These are phyloP conservation scores for Sporothrix brunneoviolacea DNA, from an alignment of 2,329 filamentous ascomycete species.

Conservation along the genomic window DNA sequence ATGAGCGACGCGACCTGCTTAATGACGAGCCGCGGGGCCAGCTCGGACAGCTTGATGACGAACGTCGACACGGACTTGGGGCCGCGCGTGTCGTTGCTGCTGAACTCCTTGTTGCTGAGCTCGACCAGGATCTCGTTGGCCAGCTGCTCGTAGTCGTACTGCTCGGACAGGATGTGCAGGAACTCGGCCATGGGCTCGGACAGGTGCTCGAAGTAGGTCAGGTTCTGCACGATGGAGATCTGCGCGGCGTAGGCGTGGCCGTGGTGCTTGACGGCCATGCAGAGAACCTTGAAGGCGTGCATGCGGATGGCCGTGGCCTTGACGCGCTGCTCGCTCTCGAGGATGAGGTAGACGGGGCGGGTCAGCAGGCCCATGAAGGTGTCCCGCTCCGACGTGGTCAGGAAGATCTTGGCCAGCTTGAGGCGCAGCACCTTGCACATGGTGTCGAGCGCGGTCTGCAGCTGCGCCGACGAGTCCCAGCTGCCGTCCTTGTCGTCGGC, in stretches of 20 bases:
- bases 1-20: conserved; percentile 96
- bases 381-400: conserved; percentile 93
- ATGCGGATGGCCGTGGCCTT: conserved; percentile 87
- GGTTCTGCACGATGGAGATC: conserved; percentile 93
- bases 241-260: conserved; percentile 95
- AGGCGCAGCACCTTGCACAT: conserved; percentile 96
- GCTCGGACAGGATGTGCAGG: conserved; percentile 87
- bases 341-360: conserved; percentile 82
- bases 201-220: conserved; percentile 98
- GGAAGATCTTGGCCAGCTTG: conserved; percentile 85
- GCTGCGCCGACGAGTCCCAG: conserved; percentile 85
- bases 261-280: conserved; percentile 94
- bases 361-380: conserved; percentile 91
- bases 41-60: conserved; percentile 84
- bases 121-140: conserved; percentile 91
- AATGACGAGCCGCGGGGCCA: conserved; percentile 85
- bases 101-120: conserved; percentile 96
- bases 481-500: conserved; percentile 58
- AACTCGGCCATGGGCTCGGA: conserved; percentile 99
- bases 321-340: conserved; percentile 88
- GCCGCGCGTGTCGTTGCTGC: conserved; percentile 88
- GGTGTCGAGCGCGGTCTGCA: conserved; percentile 80
- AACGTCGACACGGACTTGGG: conserved; percentile 96
- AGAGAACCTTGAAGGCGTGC: conserved; percentile 95
- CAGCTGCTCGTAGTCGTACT: conserved; percentile 95